A percentile compares a stretch with the other conserved stretches of the same genome.
phyloP scores from a whole-genome alignment of 495 filamentous ascomycete genomes.

The Sabuloglossum arenarium region DNA sequence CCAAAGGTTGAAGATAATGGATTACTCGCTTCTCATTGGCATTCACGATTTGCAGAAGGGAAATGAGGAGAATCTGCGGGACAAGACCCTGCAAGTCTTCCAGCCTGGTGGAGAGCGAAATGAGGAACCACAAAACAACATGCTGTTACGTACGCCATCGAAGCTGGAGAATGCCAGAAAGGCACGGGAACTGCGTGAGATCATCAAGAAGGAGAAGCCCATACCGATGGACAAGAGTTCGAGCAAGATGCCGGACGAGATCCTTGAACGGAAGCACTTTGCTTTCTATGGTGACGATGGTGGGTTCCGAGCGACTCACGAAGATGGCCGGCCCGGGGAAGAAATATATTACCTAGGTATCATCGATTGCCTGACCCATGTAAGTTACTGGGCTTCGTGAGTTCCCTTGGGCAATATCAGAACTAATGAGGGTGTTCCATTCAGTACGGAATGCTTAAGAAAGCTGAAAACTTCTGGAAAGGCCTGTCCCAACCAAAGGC shows the following conservation, averaged over 20 bases:
- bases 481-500: slow-evolving; percentile 59
- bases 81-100: slow-evolving; percentile 89
- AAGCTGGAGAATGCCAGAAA: slow-evolving; percentile 86
- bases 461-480: slow-evolving; percentile 83
- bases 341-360: slow-evolving; percentile 97
- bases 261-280: slow-evolving; percentile 39
- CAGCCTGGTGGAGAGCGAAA: slow-evolving; percentile 58
- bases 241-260: slow-evolving; percentile 78
- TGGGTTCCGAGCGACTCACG: slow-evolving; percentile 81
- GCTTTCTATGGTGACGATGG: slow-evolving; percentile 89
- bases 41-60: slow-evolving; percentile 78
- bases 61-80: slow-evolving; percentile 88
- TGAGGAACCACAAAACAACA: slow-evolving; percentile 32
- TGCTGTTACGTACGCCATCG: slow-evolving; percentile 77
- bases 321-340: slow-evolving; percentile 63
- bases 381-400: slow-evolving; percentile 37
- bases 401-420: neutral
- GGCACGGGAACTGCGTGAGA: slow-evolving; percentile 75
- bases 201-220: slow-evolving; percentile 80
- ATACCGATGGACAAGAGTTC: slow-evolving; percentile 68
- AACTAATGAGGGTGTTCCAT: slow-evolving; percentile 4
- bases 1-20: slow-evolving; percentile 87
- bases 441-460: slow-evolving; percentile 79
- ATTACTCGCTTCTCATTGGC: slow-evolving; percentile 88
- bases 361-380: slow-evolving; percentile 92